A percentile compares a stretch with the other conserved stretches of the same genome.
Evolutionary conservation across 768 basidiomycete species (phyloP).

Genomic region (Russula olivacea): DNA sequence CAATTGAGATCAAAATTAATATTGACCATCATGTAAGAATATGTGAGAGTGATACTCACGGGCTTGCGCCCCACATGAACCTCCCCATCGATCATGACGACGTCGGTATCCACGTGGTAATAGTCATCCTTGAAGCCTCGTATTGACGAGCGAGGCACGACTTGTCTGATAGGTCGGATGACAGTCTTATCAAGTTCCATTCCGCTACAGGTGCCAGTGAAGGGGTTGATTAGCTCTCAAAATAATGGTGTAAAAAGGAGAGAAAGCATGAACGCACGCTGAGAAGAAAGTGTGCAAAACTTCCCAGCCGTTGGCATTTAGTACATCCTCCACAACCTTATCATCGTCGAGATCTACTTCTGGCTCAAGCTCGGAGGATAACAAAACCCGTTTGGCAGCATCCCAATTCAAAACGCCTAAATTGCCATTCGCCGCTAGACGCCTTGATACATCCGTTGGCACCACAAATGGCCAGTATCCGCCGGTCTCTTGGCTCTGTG

Average conservation of each 20-base stretch:
- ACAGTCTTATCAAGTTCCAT: slow-evolving; percentile 41
- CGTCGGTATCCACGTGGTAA: slow-evolving; percentile 31
- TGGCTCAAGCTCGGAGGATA: not conserved
- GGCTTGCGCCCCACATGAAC: slow-evolving; percentile 38
- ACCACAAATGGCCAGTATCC: slow-evolving; percentile 10
- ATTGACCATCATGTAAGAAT: not conserved
- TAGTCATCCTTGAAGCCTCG: slow-evolving; percentile 41
- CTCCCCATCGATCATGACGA: slow-evolving; percentile 39
- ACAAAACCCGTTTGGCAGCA: not conserved
- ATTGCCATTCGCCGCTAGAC: not conserved
- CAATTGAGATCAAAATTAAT: not conserved
- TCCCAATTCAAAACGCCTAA: slow-evolving; percentile 5
- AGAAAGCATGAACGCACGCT: slow-evolving; percentile 32
- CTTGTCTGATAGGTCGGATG: slow-evolving; percentile 36
- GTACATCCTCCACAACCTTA: slow-evolving; percentile 30
- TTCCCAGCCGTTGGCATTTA: slow-evolving; percentile 38
- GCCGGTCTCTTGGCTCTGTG: slow-evolving; percentile 17
- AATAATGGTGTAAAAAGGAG: not conserved
- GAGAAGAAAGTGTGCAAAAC: slow-evolving; percentile 38
- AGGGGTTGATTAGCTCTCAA: not conserved
- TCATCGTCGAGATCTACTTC: slow-evolving; percentile 27
- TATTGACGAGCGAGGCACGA: slow-evolving; percentile 34
- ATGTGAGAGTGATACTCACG: slow-evolving; percentile 27
- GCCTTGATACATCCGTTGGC: not conserved
- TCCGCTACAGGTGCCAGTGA: slow-evolving; percentile 24